phyloP scores from a whole-genome alignment of 257 asterid species.

The Ilex aquifolium region DNA sequence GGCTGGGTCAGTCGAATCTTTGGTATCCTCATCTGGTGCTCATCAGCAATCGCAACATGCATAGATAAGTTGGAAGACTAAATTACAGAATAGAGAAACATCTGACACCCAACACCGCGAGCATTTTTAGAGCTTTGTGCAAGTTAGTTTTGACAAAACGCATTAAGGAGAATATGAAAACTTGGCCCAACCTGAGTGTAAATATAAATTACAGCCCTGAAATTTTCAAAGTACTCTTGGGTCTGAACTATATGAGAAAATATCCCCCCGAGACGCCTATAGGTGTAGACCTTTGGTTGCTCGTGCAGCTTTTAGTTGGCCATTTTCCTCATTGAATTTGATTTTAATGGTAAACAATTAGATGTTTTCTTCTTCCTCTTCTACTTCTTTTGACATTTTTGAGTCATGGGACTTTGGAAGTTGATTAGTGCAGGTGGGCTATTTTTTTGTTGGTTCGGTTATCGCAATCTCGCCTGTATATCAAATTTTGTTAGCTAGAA shows the following conservation, averaged over 20 bases:
- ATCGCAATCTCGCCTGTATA: constrained; percentile 7
- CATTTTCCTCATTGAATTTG: not conserved
- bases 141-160: too few species aligned
- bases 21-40: constrained; percentile 27
- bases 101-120: too few species aligned
- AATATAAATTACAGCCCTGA: not conserved
- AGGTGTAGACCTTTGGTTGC: too few species aligned
- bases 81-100: constrained; percentile 25
- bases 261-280: too few species aligned
- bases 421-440: constrained; percentile 10
- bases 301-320: not conserved
- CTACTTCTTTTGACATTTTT: not conserved
- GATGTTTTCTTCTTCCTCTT: not conserved
- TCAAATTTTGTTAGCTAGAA: constrained; percentile 8
- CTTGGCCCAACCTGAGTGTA: constrained; percentile 1
- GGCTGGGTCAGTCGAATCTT: constrained; percentile 32
- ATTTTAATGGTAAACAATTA: not conserved
- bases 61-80: constrained; percentile 38
- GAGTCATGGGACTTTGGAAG: constrained; percentile 11
- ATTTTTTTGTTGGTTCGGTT: not conserved
- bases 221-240: not conserved
- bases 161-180: not conserved
- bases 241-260: not conserved
- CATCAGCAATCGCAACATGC: constrained; percentile 35
- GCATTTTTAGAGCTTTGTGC: too few species aligned